Conservation (phyloP, 2,329 filamentous ascomycete genomes). For the Albophoma yamanashiensis region DNA sequence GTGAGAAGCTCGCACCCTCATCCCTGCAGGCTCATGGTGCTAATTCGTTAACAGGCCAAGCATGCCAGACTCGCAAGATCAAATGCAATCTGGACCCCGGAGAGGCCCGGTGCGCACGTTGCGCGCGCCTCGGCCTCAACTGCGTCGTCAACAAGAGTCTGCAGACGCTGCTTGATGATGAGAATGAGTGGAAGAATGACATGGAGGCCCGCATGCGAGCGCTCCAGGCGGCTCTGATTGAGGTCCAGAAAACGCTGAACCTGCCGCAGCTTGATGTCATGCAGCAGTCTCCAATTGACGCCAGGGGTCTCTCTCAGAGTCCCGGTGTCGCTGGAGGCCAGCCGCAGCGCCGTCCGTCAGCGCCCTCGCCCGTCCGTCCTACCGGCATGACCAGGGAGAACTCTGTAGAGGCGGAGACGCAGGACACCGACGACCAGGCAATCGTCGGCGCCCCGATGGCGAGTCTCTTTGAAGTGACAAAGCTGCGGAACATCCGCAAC, state of each 20-base stretch:
- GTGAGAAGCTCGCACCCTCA: slow-evolving; percentile 10
- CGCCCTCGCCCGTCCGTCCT: background rate
- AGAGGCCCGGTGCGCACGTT: slow-evolving; percentile 35
- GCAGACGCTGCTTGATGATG: slow-evolving; percentile 43
- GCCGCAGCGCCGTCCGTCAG: background rate
- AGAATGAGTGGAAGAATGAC: slow-evolving; percentile 30
- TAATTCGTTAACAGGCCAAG: slow-evolving; percentile 15
- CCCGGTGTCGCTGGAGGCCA: background rate
- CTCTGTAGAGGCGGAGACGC: slow-evolving; percentile 13
- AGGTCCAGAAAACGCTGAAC: slow-evolving; percentile 13
- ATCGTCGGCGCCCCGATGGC: slow-evolving; percentile 20
- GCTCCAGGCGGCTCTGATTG: slow-evolving; percentile 14
- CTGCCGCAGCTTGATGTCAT: slow-evolving; percentile 2
- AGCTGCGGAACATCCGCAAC: slow-evolving; percentile 20
- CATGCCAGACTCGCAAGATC: slow-evolving; percentile 44
- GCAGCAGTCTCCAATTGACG: background rate
- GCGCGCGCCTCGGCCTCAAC: slow-evolving; percentile 35
- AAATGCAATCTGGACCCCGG: slow-evolving; percentile 38
- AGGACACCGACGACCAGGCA: slow-evolving; percentile 13
- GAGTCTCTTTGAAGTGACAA: slow-evolving; percentile 20
- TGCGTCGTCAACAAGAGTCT: slow-evolving; percentile 45
- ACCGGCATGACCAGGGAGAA: slow-evolving; percentile 22
- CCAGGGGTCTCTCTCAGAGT: background rate
- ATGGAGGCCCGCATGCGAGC: slow-evolving; percentile 16
- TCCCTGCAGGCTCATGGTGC: background rate